Base-by-base conservation (phyloP, 805 yeast species). In the Candida silvicultrix region DNA sequence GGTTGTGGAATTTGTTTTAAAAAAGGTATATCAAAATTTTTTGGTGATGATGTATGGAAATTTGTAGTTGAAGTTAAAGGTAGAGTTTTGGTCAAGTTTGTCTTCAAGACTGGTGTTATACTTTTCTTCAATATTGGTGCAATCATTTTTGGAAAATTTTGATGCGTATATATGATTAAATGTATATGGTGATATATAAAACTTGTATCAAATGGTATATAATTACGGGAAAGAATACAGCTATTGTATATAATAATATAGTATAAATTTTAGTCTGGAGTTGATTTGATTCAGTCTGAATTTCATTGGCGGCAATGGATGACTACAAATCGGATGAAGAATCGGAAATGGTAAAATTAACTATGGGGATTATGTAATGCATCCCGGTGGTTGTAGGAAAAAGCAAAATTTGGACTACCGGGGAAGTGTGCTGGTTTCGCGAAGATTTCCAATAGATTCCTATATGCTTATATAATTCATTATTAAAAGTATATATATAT, bases 1-100 rank as follows among this genome's bases (percentile, higher is more conserved):
- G 95, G 92, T 67, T 87, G 95, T 47, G 83, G 83, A 49, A 80
- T 78, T 41, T 75, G 71, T 53, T 80, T 81, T 67, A 79, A 55
- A 65, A 77, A 68, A 64, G 75, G 65, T 44, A 72, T 71, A 22
- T 71, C 70, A 45, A 70, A 58, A 55, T 60, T 66, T 51, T 49
- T 58, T 18, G 57, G 53, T n/a, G 63, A 49, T 7, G 65, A 54
- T n/a, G 60, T 55, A 51, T 56, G 59, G 21, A 40, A 20, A 14
- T 40, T 10, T 3, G 25, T 14, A 14, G 28, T 5, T 37, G 39
- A 21, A 23, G 9, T 23, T 23, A 23, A 23, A 6, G 25, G 25
- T 20, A 16, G 16, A 20, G 19, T 11, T 20, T 15, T 37, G 20
- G 39, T 5, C 7, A 37, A 11, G n/a, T 6, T 9, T 20, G 25